Base-by-base conservation (phyloP, 1,284 basidiomycete species). In the Ganoderma resinaceum region DNA sequence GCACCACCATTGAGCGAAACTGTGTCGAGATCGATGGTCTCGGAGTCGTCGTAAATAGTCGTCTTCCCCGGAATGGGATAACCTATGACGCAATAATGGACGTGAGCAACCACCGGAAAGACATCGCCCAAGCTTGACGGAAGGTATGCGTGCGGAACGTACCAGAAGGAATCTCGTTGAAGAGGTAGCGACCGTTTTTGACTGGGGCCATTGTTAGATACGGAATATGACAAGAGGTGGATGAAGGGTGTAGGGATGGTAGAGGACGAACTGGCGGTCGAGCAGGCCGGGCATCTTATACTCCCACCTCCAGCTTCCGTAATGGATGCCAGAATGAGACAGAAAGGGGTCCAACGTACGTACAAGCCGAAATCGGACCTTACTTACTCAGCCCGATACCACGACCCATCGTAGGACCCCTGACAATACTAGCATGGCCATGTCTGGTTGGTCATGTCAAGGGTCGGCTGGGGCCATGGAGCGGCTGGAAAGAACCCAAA, bases 11-110 rank as follows among this genome's bases (percentile, higher is more conserved):
- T 77, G 14, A 89, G 77, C 6, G 82, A 74, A 1, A 82, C 83
- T 20, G 71, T 83, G 5, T 87, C 85, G 35, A 85, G 71, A 71
- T 90, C 88, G 70, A 91, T 86, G 2, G 77, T 81, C 59, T 82
- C 72, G 0, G 81, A 80, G 3, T 76, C 78, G 65, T 88, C 86
- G 71, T 86, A 85, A n/a, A 84, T 78, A 14, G 82, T 81, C 3
- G 82, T 85, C 69, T 62, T 37, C 0, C 83, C 81, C 0, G 86
- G 85, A 61, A 84, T 79, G 7, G 87, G 87, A 65, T 80, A 84
- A 3, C 82, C 85, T 82, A 70, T 52, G 40, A 49, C 55, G 43
- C 35, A 35, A 40, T 43, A n/a, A 3, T 23, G 14, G 38, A 6
- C 61, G 38, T 46, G 20, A 31, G 57, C 16, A 60, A 35, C 42